Conservation (phyloP, 495 filamentous ascomycete genomes). For the Bryoglossum gracile region DNA sequence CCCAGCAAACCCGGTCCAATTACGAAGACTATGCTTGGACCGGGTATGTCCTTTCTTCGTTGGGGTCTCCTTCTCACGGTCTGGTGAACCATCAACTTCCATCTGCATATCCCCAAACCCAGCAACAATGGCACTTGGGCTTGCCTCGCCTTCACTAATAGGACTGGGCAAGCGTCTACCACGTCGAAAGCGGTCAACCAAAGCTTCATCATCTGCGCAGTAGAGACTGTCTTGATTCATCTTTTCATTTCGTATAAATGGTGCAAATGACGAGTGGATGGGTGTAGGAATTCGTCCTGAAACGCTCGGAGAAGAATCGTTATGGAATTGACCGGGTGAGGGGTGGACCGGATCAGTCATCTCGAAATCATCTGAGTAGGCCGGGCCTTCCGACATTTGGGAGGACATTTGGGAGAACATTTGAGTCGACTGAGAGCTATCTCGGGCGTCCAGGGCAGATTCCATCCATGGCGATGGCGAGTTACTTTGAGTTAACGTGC, state of each 20-base stretch:
- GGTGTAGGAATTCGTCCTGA: constrained; percentile 25
- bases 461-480: constrained; percentile 15
- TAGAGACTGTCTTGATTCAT: constrained; percentile 6
- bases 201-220: constrained; percentile 22
- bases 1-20: constrained; percentile 18
- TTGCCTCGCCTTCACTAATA: constrained; percentile 25
- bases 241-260: constrained; percentile 20
- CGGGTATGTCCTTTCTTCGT: constrained; percentile 26
- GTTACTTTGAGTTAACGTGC: constrained; percentile 9
- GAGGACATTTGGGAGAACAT: too few relatives aligned
- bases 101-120: constrained; percentile 26
- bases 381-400: constrained; percentile 10
- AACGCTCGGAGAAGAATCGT: constrained; percentile 20
- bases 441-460: background rate
- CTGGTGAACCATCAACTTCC: constrained; percentile 19
- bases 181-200: constrained; percentile 17
- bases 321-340: constrained; percentile 21
- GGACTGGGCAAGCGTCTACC: constrained; percentile 25
- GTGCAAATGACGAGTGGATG: constrained; percentile 25
- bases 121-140: constrained; percentile 23
- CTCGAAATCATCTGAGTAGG: constrained; percentile 23
- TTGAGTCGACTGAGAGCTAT: constrained; percentile 15
- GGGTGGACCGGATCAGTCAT: constrained; percentile 22
- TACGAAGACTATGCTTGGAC: constrained; percentile 26
- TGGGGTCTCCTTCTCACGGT: constrained; percentile 13